A percentile compares a stretch with the other conserved stretches of the same genome.
Conservation (phyloP, 768 basidiomycete species). For the Hemileccinum impolitum region DNA sequence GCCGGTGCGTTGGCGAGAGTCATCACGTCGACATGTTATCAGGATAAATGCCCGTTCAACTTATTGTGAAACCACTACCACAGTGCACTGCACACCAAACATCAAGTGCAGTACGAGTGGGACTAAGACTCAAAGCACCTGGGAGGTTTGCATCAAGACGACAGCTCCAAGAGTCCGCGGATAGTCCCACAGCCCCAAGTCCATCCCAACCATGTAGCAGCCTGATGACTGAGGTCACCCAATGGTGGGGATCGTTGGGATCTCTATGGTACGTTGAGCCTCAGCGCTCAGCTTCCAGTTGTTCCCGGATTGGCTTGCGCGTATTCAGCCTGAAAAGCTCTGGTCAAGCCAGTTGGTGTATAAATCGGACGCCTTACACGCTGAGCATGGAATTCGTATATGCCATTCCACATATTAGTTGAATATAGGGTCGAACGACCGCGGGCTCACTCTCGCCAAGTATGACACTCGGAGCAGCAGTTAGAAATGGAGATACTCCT, state of each 20-base stretch:
- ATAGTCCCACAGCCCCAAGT: too few relatives aligned
- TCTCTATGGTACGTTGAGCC: constrained; percentile 3
- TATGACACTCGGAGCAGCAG: constrained; percentile 7
- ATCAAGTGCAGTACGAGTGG: too few relatives aligned
- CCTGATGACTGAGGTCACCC: neutral
- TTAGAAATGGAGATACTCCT: neutral
- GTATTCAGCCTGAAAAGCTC: constrained; percentile 11
- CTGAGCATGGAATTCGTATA: constrained; percentile 25
- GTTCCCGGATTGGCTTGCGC: constrained; percentile 17
- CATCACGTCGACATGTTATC: too few relatives aligned
- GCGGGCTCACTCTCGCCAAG: constrained; percentile 18
- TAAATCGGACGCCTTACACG: constrained; percentile 15
- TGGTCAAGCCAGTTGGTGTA: neutral
- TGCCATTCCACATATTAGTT: constrained; percentile 4
- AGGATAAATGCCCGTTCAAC: too few relatives aligned
- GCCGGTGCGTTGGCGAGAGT: too few relatives aligned
- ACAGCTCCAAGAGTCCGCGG: too few relatives aligned
- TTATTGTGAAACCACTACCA: too few relatives aligned
- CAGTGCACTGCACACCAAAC: too few relatives aligned
- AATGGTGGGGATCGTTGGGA: constrained; percentile 20
- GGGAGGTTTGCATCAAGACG: too few relatives aligned
- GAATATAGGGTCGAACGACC: neutral
- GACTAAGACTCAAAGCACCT: too few relatives aligned
- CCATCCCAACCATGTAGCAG: too few relatives aligned
- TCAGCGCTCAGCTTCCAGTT: neutral